Base-by-base conservation (phyloP, 108 stramenopile genomes). In the Bacterosira constricta region DNA sequence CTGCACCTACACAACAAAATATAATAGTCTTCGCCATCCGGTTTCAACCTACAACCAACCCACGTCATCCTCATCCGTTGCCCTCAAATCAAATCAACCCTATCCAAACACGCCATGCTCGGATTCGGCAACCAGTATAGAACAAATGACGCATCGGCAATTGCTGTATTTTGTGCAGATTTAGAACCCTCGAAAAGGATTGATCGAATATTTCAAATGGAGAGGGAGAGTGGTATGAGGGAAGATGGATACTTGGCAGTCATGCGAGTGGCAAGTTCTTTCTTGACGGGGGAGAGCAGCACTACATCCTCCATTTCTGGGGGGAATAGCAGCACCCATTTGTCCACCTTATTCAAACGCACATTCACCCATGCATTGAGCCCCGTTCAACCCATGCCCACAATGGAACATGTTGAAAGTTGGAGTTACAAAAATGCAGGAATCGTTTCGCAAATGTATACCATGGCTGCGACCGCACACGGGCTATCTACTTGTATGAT, bases 31-130 rank as follows among this genome's bases (percentile, higher is more conserved):
- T 75, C 92, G 27, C 92, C 92, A 20, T 89, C 89, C 8, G 86
- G 90, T 18, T 93, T 93, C 75, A 93, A 93, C 54, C 65, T 93
- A 21, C 90, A 90, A 62, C 92, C 92, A n/a, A 89, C 85, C n/a
- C 88, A 90, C 66, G 71, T 90, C 10, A 69, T 93, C 26, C 61
- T 93, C 44, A 87, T 93, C 4, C 86, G 87, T 47, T 49, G 69
- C 11, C 65, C 78, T 18, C 20, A 29, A 4, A 42, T 83, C 37
- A 89, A 90, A 69, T 55, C 86, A 35, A 46, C 77, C 13, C 60
- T 93, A 26, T 60, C 85, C 27, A 53, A 85, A 26, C 50, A 82
- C 17, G 90, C 87, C 71, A 94, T 94, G 92, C 68, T 91, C 1
- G 92, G 92, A 47, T 47, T 75, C 1, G 90, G 92, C 1, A 94